These are phyloP conservation scores for Trichosporon inkin DNA, from an alignment of 1,284 basidiomycete genomes.

Conservation along the genomic window DNA sequence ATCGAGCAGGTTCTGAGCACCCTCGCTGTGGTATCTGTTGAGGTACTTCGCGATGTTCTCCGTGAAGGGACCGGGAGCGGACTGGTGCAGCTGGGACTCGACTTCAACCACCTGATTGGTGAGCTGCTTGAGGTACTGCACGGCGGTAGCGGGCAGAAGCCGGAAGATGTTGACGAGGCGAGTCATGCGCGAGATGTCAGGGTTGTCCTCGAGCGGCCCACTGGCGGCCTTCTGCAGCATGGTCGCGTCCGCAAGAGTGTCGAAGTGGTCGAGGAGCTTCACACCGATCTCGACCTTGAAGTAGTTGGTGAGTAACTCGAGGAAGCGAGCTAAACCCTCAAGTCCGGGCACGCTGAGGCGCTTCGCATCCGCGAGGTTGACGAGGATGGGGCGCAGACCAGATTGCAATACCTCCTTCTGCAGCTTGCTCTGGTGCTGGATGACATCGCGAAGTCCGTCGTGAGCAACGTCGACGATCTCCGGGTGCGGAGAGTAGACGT, in stretches of 20 bases:
- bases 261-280: conserved; percentile 94
- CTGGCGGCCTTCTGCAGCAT: conserved; percentile 75
- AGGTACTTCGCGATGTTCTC: conserved; percentile 88
- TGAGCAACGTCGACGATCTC: conserved; percentile 96
- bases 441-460: conserved; percentile 83
- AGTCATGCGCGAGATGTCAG: conserved; percentile 87
- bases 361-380: conserved; percentile 96
- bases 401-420: conserved; percentile 95
- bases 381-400: conserved; percentile 90
- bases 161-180: conserved; percentile 96
- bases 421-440: conserved; percentile 83
- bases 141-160: conserved; percentile 85
- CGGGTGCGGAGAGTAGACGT: conserved; percentile 85
- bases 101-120: conserved; percentile 88
- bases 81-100: conserved; percentile 85
- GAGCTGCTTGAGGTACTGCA: conserved; percentile 84
- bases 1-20: conserved; percentile 77
- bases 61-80: conserved; percentile 86
- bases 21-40: conserved; percentile 81
- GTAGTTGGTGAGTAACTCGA: conserved; percentile 95
- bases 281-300: conserved; percentile 99
- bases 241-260: conserved; percentile 72
- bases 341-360: conserved; percentile 90
- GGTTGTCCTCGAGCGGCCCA: conserved; percentile 77
- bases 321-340: conserved; percentile 89